Evolutionary conservation across 116 monocot species (phyloP).

Genomic region (Zostera marina): DNA sequence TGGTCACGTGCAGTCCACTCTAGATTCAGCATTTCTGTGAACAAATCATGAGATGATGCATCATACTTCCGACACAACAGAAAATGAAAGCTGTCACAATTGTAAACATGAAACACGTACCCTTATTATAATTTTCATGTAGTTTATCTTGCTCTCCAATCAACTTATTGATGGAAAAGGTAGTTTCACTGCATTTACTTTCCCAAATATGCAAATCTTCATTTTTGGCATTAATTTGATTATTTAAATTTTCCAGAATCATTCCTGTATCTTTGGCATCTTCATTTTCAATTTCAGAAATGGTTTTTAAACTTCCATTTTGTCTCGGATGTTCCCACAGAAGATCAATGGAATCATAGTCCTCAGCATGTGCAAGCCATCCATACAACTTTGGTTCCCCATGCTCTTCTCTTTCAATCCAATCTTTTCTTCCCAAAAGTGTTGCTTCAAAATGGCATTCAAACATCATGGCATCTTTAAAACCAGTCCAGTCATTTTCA

Average conservation of each 20-base stretch:
- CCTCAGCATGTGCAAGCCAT: slow-evolving; percentile 14
- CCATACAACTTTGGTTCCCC: slow-evolving; percentile 10
- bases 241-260: slow-evolving; percentile 6
- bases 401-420: slow-evolving; percentile 4
- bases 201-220: slow-evolving; percentile 6
- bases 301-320: slow-evolving; percentile 13
- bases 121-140: slow-evolving; percentile 11
- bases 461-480: slow-evolving; percentile 41
- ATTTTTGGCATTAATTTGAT: slow-evolving; percentile 11
- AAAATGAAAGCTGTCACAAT: too few relatives aligned
- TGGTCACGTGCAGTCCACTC: slow-evolving; percentile 34
- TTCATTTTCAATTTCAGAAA: slow-evolving; percentile 9
- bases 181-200: not conserved
- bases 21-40: slow-evolving; percentile 42
- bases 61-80: not conserved
- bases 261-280: slow-evolving; percentile 6
- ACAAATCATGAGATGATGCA: not conserved
- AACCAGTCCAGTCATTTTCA: slow-evolving; percentile 34
- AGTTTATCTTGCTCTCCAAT: slow-evolving; percentile 14
- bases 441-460: slow-evolving; percentile 27
- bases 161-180: not conserved
- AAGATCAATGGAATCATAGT: slow-evolving; percentile 6
- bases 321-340: slow-evolving; percentile 12
- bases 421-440: slow-evolving; percentile 29
- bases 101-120: slow-evolving; percentile 2